Evolutionary conservation across 345 rosid species (phyloP).

Genomic region (Lepidium aucheri): DNA sequence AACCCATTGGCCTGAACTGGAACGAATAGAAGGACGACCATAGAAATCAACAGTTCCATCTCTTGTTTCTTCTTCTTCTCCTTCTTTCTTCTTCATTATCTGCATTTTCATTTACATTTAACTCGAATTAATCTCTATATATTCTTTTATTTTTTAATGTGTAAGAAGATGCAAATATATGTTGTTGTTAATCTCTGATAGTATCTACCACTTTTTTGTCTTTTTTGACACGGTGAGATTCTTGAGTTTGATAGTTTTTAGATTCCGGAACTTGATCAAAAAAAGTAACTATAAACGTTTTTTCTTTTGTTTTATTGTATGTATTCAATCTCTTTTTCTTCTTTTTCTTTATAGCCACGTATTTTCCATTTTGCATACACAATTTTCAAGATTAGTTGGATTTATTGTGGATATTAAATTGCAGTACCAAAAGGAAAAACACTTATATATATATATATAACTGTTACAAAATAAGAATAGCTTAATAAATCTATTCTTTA

Average conservation of each 20-base stretch:
- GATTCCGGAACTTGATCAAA: neutral
- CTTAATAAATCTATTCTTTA: too few species aligned
- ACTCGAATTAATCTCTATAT: neutral
- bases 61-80: constrained; percentile 40
- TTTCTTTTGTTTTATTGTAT: neutral
- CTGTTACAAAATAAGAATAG: too few species aligned
- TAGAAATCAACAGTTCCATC: constrained; percentile 74
- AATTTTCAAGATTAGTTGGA: constrained; percentile 13
- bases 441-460: neutral
- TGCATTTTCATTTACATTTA: constrained; percentile 11
- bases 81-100: constrained; percentile 39
- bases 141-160: too few species aligned
- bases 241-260: neutral
- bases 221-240: neutral
- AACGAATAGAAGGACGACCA: constrained; percentile 60
- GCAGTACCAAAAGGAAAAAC: neutral
- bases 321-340: too few species aligned
- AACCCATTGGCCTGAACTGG: constrained; percentile 63
- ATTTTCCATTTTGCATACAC: neutral
- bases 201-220: neutral
- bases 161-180: too few species aligned
- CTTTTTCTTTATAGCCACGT: constrained; percentile 29
- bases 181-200: neutral
- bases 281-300: neutral
- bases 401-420: constrained; percentile 10